Base-by-base conservation (phyloP, 163 green algal genomes). In the Scenedesmus sp. region DNA sequence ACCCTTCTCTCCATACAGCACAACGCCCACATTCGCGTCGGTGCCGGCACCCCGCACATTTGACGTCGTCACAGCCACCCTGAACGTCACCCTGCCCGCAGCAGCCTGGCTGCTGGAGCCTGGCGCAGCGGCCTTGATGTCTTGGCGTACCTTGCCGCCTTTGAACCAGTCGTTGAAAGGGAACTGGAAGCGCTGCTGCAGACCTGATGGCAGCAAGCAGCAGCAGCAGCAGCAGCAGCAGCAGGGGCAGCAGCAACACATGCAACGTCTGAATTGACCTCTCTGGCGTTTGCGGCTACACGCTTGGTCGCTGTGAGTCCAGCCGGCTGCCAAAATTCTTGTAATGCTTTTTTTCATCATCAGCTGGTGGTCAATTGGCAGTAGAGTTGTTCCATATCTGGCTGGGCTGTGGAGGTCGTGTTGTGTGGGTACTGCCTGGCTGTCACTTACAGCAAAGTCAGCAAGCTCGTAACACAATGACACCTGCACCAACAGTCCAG, bases 131-230 rank as follows among this genome's bases (percentile, higher is more conserved):
- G 43, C 78, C 49, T n/a, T 81, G 7, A 81, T 7, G 65, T 72
- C 43, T n/a, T 70, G 16, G 26, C 37, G 44, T n/a, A 76, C 30
- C 43, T 85, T 59, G 24, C 40, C 88, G 42, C 78, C 91, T 49
- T 95, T 94, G n/a, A 97, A 82, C 95, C 95, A 97, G 80, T 95
- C 85, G 83, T 96, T 93, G 91, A 90, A 95, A 42, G 92, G 40
- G 72, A 97, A 95, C 88, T 95, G 96, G 89, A 93, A 93, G 35
- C 88, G 88, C 90, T 94, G 92, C 76, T 93, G 87, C 6, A 92
- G 33, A 22, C 81, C 93, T 94, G 44, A 56, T 3, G 65, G 88
- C 16, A 89, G 22, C 53, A 72, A 59, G n/a, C 84, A 37, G 43
- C 1, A 79, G 56, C 51, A 56, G 7, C 46, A 70, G 56, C 56